Conservation (phyloP, 352 stramenopile species). For the Globisporangium radiosum region DNA sequence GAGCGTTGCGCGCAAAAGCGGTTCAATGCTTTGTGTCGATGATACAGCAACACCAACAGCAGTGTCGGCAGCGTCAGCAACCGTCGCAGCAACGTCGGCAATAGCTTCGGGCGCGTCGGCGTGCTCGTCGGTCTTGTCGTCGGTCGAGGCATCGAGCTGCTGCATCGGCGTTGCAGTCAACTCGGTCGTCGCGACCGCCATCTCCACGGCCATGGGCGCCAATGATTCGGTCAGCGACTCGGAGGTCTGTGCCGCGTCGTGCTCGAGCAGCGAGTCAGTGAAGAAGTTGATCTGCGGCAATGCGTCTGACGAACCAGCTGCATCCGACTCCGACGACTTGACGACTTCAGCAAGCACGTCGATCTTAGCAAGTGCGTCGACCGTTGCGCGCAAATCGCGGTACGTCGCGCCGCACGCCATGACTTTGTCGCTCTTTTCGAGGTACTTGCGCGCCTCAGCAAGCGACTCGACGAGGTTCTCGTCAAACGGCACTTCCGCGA, state of each 20-base stretch:
- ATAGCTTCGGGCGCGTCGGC: constrained; percentile 12
- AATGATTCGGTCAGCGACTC: too few relatives aligned
- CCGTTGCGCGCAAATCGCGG: constrained; percentile 41
- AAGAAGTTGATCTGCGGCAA: constrained; percentile 83
- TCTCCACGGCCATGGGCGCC: too few relatives aligned
- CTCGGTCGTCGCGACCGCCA: too few relatives aligned
- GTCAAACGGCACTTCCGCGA: constrained; percentile 66
- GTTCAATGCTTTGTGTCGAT: too few relatives aligned
- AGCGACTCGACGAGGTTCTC: constrained; percentile 78
- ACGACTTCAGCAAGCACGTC: constrained; percentile 15
- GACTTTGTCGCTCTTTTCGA: constrained; percentile 56
- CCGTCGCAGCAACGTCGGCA: not conserved
- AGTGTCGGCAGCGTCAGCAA: constrained; percentile 7
- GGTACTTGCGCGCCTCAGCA: constrained; percentile 69
- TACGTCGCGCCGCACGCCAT: constrained; percentile 76
- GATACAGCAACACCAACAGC: constrained; percentile 5
- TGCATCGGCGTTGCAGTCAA: not conserved
- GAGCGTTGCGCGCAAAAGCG: not conserved
- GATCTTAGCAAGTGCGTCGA: constrained; percentile 39
- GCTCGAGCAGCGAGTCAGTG: constrained; percentile 63
- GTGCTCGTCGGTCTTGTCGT: constrained; percentile 19
- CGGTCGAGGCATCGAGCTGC: constrained; percentile 6
- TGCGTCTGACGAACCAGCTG: constrained; percentile 27
- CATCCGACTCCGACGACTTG: constrained; percentile 4
- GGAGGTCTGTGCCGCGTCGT: too few relatives aligned